Evolutionary conservation across 164 flowering plant species (phyloP).

Genomic region (Magnolia sinica): DNA sequence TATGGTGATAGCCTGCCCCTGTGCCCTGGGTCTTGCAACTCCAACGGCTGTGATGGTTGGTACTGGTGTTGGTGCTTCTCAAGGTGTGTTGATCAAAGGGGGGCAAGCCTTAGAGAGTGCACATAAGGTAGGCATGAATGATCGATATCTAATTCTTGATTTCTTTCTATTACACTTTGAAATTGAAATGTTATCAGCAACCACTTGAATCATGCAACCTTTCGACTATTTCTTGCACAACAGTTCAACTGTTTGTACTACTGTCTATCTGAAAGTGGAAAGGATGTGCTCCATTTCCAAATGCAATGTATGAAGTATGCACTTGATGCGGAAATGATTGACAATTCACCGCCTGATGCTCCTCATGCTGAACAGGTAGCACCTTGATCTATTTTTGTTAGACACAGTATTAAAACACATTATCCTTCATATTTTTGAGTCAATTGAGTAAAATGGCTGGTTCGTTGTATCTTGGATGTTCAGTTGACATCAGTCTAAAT

Average conservation of each 20-base stretch:
- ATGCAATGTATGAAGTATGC: background rate
- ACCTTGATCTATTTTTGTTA: background rate
- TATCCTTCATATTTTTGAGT: no score
- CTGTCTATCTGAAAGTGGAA: background rate
- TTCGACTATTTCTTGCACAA: background rate
- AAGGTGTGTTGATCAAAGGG: conserved; percentile 87
- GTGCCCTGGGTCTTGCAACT: conserved; percentile 96
- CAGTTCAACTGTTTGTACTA: background rate
- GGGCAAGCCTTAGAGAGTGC: conserved; percentile 90
- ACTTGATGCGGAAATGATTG: background rate
- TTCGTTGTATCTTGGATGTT: background rate
- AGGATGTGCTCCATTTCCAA: background rate
- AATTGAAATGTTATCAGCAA: background rate
- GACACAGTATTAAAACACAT: background rate
- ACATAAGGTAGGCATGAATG: conserved; percentile 55
- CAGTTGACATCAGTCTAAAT: background rate
- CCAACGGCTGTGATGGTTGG: conserved; percentile 99
- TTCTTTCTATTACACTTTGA: background rate
- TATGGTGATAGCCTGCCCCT: conserved; percentile 97
- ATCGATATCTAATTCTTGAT: background rate
- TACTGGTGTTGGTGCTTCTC: conserved; percentile 93
- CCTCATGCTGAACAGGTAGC: conserved; percentile 19
- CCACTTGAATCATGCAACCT: background rate
- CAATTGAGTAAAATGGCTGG: background rate
- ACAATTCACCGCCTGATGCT: background rate